Percentiles rank a stretch among this genome's conserved stretches.
phyloP scores from a whole-genome alignment of 306 rosid species.

The Delonix regia region DNA sequence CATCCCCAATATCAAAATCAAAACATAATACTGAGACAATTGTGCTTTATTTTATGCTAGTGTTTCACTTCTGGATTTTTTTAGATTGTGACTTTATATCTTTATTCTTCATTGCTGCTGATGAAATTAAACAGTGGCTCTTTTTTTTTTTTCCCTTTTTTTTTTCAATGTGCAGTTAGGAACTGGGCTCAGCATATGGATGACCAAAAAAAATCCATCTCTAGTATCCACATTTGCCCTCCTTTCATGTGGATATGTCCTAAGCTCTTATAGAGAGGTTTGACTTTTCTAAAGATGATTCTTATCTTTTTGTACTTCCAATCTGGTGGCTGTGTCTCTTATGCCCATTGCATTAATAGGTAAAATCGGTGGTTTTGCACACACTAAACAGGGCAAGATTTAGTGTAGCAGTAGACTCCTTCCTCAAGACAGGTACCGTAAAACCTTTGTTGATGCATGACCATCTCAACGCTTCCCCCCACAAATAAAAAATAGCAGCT shows the following conservation, averaged over 20 bases:
- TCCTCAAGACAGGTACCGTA: slow-evolving; percentile 80
- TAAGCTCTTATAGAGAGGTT: slow-evolving; percentile 97
- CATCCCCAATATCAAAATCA: background rate
- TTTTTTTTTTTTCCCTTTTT: slow-evolving; percentile 14
- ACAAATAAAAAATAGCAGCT: background rate
- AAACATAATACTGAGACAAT: background rate
- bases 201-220: slow-evolving; percentile 87
- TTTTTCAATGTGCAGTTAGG: slow-evolving; percentile 74
- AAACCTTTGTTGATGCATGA: slow-evolving; percentile 33
- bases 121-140: slow-evolving; percentile 14
- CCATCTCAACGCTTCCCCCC: background rate
- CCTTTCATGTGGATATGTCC: slow-evolving; percentile 89
- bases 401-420: slow-evolving; percentile 84
- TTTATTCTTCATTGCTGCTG: background rate
- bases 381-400: slow-evolving; percentile 92
- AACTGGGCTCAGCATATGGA: slow-evolving; percentile 89
- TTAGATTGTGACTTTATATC: slow-evolving; percentile 14
- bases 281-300: slow-evolving; percentile 36
- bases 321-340: slow-evolving; percentile 31
- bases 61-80: background rate
- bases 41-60: background rate
- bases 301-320: slow-evolving; percentile 26
- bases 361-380: slow-evolving; percentile 91
- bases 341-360: slow-evolving; percentile 54
- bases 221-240: slow-evolving; percentile 79